Conservation (phyloP, 2,329 filamentous ascomycete species). For the Davidsoniella neocaledoniae region DNA sequence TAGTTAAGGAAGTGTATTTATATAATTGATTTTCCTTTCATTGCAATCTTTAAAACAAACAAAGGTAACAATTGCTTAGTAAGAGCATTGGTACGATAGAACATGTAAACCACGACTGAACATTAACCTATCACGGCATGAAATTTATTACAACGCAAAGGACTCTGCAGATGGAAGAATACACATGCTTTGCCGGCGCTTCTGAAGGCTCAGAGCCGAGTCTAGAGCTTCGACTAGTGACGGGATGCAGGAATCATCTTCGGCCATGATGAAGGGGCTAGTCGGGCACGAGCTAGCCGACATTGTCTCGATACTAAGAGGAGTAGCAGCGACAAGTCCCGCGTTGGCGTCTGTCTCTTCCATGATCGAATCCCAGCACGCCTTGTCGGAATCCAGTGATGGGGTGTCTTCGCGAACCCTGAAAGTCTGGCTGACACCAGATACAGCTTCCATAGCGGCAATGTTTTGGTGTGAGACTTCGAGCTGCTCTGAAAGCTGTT, state of each 20-base stretch:
- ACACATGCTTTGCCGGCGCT: slow-evolving; percentile 11
- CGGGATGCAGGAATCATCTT: background rate
- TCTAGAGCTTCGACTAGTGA: background rate
- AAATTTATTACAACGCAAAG: background rate
- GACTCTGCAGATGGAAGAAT: slow-evolving; percentile 1
- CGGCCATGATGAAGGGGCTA: slow-evolving; percentile 4
- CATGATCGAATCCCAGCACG: slow-evolving; percentile 4
- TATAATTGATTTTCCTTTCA: no score
- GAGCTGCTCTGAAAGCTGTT: background rate
- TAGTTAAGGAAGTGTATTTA: no score
- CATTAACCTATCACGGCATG: background rate
- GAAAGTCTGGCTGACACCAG: background rate
- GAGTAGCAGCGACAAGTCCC: background rate
- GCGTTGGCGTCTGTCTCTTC: background rate
- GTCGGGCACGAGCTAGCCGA: slow-evolving; percentile 9
- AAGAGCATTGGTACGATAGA: no score
- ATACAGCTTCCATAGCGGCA: background rate
- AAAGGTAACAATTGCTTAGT: no score
- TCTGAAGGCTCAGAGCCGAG: background rate
- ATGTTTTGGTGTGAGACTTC: slow-evolving; percentile 1
- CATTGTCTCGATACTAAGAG: background rate
- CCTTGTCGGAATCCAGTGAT: slow-evolving; percentile 6
- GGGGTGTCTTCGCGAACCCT: slow-evolving; percentile 3
- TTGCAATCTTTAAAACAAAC: no score
- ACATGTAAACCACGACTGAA: no score